Evolutionary conservation across 805 yeast species (phyloP), one percentile per base, ranked within the genome.

Genomic region (Teunomyces cretensis): DNA sequence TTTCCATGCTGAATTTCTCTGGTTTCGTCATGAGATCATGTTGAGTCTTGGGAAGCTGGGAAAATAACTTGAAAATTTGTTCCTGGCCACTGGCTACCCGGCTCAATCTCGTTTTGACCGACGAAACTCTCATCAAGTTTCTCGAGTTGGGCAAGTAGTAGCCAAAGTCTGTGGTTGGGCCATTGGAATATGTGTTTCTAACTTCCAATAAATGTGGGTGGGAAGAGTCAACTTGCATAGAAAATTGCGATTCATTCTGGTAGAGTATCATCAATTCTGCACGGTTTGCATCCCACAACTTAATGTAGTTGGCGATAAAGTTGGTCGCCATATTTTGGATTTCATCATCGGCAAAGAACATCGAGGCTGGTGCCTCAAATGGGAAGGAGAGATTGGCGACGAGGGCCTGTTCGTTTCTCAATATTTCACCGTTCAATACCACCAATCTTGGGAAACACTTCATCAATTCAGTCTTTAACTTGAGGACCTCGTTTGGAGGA

Each of bases 221-320:
- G 0, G 83, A 69, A 1, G 88, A 71, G 65, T 89, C 95, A 16
- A 84, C 81, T 48, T 87, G 85, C 44, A 86, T 61, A 0, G 97
- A 90, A 56, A 94, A 92, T 59, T 86, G 88, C 0, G 97, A 88
- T 56, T 84, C 86, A 39, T 79, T 78, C 42, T 94, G 88, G 61
- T 94, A 94, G 26, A 94, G 70, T 35, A 78, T 75, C 62, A 85
- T 61, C 40, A 94, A 70, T 45, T 84, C 91, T 8, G 74, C 57
- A 48, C 99, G 72, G 58, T 87, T 82, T 5, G 76, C 56, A 67
- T 94, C 99, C 96, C 96, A 94, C 40, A 85, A 68, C 43, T 82
- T 81, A 47, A 87, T 70, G 64, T 79, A 94, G 52, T 87, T 85
- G 24, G 88, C 65, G 6, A 91, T 71, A 62, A 94, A 94, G 56